Evolutionary conservation across 2,329 filamentous ascomycete genomes (phyloP).

Genomic region (Coleophoma eucalyptorum): DNA sequence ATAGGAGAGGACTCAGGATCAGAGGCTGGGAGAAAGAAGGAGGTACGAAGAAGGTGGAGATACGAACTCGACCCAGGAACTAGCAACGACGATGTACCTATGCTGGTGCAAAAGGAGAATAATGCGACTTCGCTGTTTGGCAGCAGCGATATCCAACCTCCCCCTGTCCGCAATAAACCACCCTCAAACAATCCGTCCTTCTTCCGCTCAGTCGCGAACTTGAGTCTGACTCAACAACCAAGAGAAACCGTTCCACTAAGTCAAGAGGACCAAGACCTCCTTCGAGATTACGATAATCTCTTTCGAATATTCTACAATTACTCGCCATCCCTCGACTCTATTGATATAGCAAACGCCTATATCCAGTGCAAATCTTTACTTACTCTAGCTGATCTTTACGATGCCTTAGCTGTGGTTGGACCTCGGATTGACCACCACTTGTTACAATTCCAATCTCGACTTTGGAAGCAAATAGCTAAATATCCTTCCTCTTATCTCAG

Average conservation of each 20-base stretch:
- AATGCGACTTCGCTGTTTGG: slow-evolving; percentile 52
- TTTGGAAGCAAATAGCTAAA: slow-evolving; percentile 96
- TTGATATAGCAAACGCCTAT: slow-evolving; percentile 91
- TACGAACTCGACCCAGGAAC: slow-evolving; percentile 82
- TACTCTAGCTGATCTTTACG: slow-evolving; percentile 89
- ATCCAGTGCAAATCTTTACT: slow-evolving; percentile 91
- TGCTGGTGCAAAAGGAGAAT: slow-evolving; percentile 76
- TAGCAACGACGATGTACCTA: slow-evolving; percentile 73
- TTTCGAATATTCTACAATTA: slow-evolving; percentile 97
- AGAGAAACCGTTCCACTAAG: slow-evolving; percentile 37
- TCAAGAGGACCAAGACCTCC: slow-evolving; percentile 66
- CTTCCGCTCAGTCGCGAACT: slow-evolving; percentile 84
- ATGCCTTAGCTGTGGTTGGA: slow-evolving; percentile 82
- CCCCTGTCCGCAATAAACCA: slow-evolving; percentile 58
- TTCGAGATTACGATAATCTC: slow-evolving; percentile 92
- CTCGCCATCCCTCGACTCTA: slow-evolving; percentile 71
- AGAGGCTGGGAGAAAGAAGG: slow-evolving; percentile 26
- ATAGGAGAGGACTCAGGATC: slow-evolving; percentile 42
- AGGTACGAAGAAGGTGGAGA: slow-evolving; percentile 60
- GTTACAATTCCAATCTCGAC: slow-evolving; percentile 80
- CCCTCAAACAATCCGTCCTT: slow-evolving; percentile 63
- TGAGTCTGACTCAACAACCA: slow-evolving; percentile 50
- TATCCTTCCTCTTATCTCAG: slow-evolving; percentile 92
- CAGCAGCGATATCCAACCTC: slow-evolving; percentile 39
- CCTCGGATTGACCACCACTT: slow-evolving; percentile 91